Base-by-base conservation (phyloP, 2,329 filamentous ascomycete species). In the Aspergillus fijiensis region DNA sequence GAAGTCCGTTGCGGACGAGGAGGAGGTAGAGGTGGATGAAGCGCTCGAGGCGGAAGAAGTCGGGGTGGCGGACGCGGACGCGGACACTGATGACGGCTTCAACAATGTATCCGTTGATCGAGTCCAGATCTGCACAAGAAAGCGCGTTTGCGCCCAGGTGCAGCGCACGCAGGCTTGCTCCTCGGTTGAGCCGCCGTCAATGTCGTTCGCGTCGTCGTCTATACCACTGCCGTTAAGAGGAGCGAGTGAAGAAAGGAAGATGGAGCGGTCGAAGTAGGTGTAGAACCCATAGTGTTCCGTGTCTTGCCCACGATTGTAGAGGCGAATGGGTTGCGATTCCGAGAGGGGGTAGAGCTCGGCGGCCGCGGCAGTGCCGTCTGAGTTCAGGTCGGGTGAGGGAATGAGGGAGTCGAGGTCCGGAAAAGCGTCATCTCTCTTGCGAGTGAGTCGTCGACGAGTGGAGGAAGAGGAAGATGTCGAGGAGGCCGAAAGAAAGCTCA, bases 201-300 rank as follows among this genome's bases (percentile, higher is more conserved):
- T 33, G 51, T 63, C 61, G 23, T 83, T 74, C 9, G 70, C 12
- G 33, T 61, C 54, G 21, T 48, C 61, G 62, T 84, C 82, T n/a
- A 76, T 76, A 3, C 79, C 69, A 3, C 76, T 71, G 9, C 77
- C 72, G 45, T 77, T 82, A 60, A 85, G 72, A 1, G 78, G 73
- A 0, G 76, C 76, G 11, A 82, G 77, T 16, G 86, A 87, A 67
- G 87, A 86, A 63, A 96, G 81, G 79, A 94, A 96, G 64, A 96
- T 91, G 9, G 89, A 89, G 65, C 92, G 91, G 76, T 92, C 88
- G 75, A 90, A 98, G 80, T 96, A 96, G 0, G 85, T 90, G 78
- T 96, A 97, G 78, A 97, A 97, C 2, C 91, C 92, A 75, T 96
- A 97, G 76, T 96, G 92, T 74, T 98, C 94, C 0, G 88, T 89